Conservation (phyloP, 2,329 filamentous ascomycete species). For the Hypoxylon sp. region DNA sequence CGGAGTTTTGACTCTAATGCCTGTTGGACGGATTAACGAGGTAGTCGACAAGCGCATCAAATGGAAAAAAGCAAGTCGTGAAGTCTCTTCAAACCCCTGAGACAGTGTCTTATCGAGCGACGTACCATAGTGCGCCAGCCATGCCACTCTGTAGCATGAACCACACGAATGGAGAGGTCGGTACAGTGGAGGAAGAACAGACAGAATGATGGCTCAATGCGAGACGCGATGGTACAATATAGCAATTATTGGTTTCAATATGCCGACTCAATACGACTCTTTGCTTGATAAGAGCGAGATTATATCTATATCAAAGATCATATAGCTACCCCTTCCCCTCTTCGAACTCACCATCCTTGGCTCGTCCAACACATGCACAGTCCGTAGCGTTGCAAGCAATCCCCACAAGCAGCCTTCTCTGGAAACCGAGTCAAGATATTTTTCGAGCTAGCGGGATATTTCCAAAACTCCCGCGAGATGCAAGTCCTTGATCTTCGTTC, state of each 20-base stretch:
- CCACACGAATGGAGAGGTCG: constrained; percentile 26
- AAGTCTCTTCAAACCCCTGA: neutral
- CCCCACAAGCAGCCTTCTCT: constrained; percentile 27
- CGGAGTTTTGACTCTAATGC: neutral
- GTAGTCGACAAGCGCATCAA: constrained; percentile 4
- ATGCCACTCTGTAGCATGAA: constrained; percentile 26
- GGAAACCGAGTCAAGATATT: constrained; percentile 11
- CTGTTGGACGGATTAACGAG: constrained; percentile 1
- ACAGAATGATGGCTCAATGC: constrained; percentile 16
- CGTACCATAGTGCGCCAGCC: constrained; percentile 17
- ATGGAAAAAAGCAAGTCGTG: neutral
- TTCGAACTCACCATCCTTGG: constrained; percentile 18
- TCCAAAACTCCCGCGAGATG: constrained; percentile 26
- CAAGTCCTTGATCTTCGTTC: constrained; percentile 19
- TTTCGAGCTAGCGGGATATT: constrained; percentile 21
- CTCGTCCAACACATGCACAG: constrained; percentile 30
- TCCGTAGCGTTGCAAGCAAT: constrained; percentile 24
- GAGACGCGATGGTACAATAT: constrained; percentile 25
- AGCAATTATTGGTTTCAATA: constrained; percentile 25
- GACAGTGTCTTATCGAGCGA: constrained; percentile 19
- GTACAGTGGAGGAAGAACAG: constrained; percentile 27
- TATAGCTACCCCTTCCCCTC: constrained; percentile 28
- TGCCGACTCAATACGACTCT: constrained; percentile 25
- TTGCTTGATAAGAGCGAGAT: constrained; percentile 15
- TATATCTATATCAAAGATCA: constrained; percentile 22